Base-by-base conservation (phyloP, 768 basidiomycete genomes). In the Jaapia argillacea region DNA sequence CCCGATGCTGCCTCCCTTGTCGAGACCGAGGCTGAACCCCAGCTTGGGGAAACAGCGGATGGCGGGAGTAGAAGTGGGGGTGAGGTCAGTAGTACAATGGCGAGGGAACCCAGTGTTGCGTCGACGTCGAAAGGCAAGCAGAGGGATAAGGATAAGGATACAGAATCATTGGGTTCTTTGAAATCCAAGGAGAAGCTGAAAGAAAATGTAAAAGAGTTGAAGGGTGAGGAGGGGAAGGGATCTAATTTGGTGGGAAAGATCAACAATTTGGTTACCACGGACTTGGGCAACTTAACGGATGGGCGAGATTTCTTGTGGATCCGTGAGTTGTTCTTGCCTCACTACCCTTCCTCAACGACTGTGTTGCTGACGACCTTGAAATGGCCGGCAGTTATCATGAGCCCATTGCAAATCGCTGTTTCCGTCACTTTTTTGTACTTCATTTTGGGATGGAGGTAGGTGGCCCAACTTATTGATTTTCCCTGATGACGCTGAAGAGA, bases 381-480 rank as follows among this genome's bases (percentile, higher is more conserved):
- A 10, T 16, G 10, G 10, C 16, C 10, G 10, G 10, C 33, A 54
- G 53, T 58, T 22, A 43, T 71, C 18, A 61, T 59, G 35, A 54
- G 59, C 1, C 73, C 73, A 3, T 43, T 72, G 5, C 67, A 73
- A 45, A 37, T 70, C 28, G 54, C 45, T 2, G 39, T 18, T 10
- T 42, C 43, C 25, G 14, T 28, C 33, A 6, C 36, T 36, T 63
- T 67, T 48, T 56, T 71, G 4, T 55, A 55, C 36, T 18, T 23
- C 5, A 36, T 56, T 14, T 49, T 56, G 13, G 53, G 53, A 6
- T 54, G 55, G 55, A 53, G 54, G 54, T 54, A 6, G 3, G 51
- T 27, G n/a, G n/a, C n/a, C n/a, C n/a, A n/a, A n/a, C n/a, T 1
- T 12, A 58, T 75, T 33, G 55, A n/a, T 77, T n/a, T 71, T 68